Percentiles rank a stretch among this genome's conserved stretches.
Evolutionary conservation across 2,329 filamentous ascomycete species (phyloP).

Genomic region (Xylariales sp.): DNA sequence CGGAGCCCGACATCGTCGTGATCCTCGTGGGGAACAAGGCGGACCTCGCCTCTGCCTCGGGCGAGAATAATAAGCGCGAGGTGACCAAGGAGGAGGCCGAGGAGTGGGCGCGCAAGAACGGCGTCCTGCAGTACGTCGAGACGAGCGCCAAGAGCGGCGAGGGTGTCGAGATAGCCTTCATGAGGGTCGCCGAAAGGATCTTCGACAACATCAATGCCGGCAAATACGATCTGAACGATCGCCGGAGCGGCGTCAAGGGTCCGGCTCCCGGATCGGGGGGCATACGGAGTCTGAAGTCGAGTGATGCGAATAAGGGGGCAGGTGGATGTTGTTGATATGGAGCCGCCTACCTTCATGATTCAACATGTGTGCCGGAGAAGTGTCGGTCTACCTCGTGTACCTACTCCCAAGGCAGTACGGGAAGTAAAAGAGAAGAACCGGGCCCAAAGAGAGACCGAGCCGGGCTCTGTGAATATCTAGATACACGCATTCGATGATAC

Average conservation of each 20-base stretch:
- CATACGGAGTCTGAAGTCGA: constrained; percentile 42
- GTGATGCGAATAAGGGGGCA: constrained; percentile 32
- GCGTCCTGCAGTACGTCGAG: constrained; percentile 89
- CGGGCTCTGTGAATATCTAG: constrained; percentile 13
- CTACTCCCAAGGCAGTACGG: too few species aligned
- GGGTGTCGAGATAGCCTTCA: constrained; percentile 87
- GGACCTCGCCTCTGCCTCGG: constrained; percentile 59
- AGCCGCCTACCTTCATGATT: background rate
- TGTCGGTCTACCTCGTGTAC: too few species aligned
- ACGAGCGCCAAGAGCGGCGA: constrained; percentile 94
- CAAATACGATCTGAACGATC: constrained; percentile 89
- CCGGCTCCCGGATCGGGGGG: constrained; percentile 43
- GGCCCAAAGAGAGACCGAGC: background rate
- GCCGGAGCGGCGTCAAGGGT: constrained; percentile 85
- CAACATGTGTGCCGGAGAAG: too few species aligned
- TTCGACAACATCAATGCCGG: constrained; percentile 96
- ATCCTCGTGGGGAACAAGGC: constrained; percentile 94
- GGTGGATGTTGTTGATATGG: constrained; percentile 44
- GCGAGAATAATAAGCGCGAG: constrained; percentile 53
- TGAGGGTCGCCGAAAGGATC: constrained; percentile 91
- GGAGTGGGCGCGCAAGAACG: constrained; percentile 82
- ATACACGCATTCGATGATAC: constrained; percentile 23
- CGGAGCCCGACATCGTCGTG: constrained; percentile 91
- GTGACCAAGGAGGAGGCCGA: constrained; percentile 80
- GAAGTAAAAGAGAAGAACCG: background rate